Base-by-base conservation (phyloP, 225 moss, liverwort and hornwort species). In the Neckera pumila region DNA sequence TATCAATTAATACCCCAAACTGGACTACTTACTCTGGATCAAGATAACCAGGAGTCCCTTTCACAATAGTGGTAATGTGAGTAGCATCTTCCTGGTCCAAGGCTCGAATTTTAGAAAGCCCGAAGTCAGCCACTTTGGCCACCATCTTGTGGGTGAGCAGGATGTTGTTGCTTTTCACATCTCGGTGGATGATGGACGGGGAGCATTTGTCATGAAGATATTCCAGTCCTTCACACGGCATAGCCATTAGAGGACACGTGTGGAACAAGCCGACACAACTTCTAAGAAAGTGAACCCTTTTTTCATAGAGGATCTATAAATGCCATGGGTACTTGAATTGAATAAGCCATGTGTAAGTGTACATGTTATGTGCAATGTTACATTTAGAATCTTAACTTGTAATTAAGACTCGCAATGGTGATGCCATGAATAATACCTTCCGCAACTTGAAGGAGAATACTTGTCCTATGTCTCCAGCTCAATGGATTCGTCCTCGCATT, bases 161-260 rank as follows among this genome's bases (percentile, higher is more conserved):
- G 76, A 76, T 76, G 53, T 76, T 76, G 76, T 76, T 76, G 76
- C 91, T 88, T 80, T 93, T 94, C 15, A 94, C 65, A 63, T 93
- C 91, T 14, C 91, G 58, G 76, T 94, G 94, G 66, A 93, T 90
- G 34, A 94, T 90, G 11, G 90, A 66, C 6, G 89, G 92, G 60
- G 79, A 60, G 60, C 94, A 93, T 43, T 90, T 88, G 42, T 92
- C 86, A 43, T 94, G 94, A 78, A 93, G 78, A 85, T 90, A 93
- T 60, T 92, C 91, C 23, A 94, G 79, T 43, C 92, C 93, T 94
- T 76, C 65, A 79, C 38, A 58, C 17, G 36, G 36, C 53, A 76
- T 76, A 49, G 22, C 76, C 22, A 34, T 53, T 9, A 40, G 33
- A 33, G 33, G 12, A 33, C 33, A 33, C 76, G 15, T 51, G 13